Evolutionary conservation across 2,329 filamentous ascomycete species (phyloP).

Genomic region (Paracoccidioides lutzii): DNA sequence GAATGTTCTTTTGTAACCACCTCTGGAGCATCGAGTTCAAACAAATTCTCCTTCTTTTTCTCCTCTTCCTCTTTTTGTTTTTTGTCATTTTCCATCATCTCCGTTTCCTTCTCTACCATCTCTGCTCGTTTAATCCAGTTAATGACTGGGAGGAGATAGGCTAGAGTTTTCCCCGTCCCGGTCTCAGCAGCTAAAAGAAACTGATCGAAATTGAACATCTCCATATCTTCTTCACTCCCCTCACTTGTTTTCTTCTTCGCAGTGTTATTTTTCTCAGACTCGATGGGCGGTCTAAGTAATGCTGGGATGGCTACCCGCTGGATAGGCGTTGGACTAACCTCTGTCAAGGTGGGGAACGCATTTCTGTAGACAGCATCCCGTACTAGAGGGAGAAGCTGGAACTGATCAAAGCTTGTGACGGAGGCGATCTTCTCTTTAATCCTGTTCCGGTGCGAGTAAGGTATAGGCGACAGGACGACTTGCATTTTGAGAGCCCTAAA

Average conservation of each 20-base stretch:
- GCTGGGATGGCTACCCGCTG: slow-evolving; percentile 80
- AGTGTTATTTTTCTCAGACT: slow-evolving; percentile 29
- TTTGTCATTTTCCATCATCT: slow-evolving; percentile 47
- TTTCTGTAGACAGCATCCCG: slow-evolving; percentile 60
- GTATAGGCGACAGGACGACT: slow-evolving; percentile 58
- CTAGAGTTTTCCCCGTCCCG: slow-evolving; percentile 90
- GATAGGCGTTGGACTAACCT: slow-evolving; percentile 73
- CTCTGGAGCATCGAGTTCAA: slow-evolving; percentile 47
- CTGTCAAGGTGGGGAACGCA: slow-evolving; percentile 59
- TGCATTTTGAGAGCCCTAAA: slow-evolving; percentile 94
- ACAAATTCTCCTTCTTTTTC: slow-evolving; percentile 40
- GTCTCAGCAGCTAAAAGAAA: slow-evolving; percentile 91
- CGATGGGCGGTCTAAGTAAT: slow-evolving; percentile 38
- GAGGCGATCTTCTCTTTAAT: slow-evolving; percentile 51
- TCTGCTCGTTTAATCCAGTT: slow-evolving; percentile 74
- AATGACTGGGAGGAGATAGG: slow-evolving; percentile 74
- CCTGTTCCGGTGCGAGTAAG: slow-evolving; percentile 55
- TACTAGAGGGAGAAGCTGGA: slow-evolving; percentile 59
- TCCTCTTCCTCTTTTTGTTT: slow-evolving; percentile 40
- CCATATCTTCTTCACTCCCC: slow-evolving; percentile 17
- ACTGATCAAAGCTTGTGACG: slow-evolving; percentile 67
- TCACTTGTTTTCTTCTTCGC: slow-evolving; percentile 22
- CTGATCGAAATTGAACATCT: slow-evolving; percentile 41
- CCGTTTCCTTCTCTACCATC: slow-evolving; percentile 48
- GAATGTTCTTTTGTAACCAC: slow-evolving; percentile 57